Evolutionary conservation across 148 eudicot species (phyloP), one percentile per base, ranked within the genome.

Genomic region (Limonium bicolor): DNA sequence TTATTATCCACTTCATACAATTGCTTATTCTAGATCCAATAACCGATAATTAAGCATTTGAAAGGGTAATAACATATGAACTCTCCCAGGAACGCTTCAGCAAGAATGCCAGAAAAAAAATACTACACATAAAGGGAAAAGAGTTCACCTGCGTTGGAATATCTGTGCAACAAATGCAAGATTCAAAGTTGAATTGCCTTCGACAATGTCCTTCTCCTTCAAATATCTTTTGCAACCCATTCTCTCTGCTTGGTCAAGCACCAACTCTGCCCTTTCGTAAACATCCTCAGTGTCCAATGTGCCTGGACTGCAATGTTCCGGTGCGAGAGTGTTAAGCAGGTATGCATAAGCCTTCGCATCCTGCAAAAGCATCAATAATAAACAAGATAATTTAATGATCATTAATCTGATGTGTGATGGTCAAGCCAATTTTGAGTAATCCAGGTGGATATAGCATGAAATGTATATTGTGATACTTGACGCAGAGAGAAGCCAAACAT

Each of bases 181-280:
- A 68, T 90, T 84, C 46, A 90, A 58, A 70, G 80, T 90, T 12
- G 93, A 20, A 19, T 87, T 74, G 59, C 95, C 95, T 55, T 90
- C 99, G 42, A 63, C 68, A 35, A 90, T 80, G 68, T 90, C 99
- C 49, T 56, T 70, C 16, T 87, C 62, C 36, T 73, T 61, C 41
- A 90, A 63, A 55, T 90, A 90, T 80, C 88, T 64, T 65, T 84
- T 84, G 70, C 99, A 90, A 36, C 90, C 93, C 93, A 90, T 84
- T 71, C 66, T 77, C 62, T 84, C 93, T 33, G 99, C 99, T 69
- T 90, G 99, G 30, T 84, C 95, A 60, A 90, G 88, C 42, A 85
- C 82, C 73, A 80, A 63, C 50, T 70, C 65, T 42, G 95, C 95
- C 63, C 95, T 63, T 46, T 75, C 85, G 37, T 46, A 27, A 13